phyloP scores from a whole-genome alignment of 2,329 filamentous ascomycete species.

The Penicillium sp. region DNA sequence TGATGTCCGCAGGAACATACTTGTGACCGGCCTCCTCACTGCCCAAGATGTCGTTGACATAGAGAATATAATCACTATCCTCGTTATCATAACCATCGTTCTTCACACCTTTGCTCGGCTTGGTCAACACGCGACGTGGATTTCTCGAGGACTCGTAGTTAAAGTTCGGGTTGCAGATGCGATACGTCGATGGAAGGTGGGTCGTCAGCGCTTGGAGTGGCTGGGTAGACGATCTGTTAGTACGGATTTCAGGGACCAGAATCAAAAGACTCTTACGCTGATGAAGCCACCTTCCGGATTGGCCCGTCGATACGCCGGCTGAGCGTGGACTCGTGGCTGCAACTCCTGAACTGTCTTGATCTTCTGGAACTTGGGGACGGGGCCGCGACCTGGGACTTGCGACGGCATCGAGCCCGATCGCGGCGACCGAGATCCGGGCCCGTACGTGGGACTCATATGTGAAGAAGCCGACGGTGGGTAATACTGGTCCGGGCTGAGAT shows the following conservation, averaged over 20 bases:
- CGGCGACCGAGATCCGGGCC: conserved; percentile 54
- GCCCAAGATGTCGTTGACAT: conserved; percentile 97
- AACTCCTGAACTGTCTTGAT: conserved; percentile 72
- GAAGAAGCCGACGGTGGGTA: conserved; percentile 72
- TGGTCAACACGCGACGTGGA: conserved; percentile 90
- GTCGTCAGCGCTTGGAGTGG: conserved; percentile 93
- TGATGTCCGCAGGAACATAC: conserved; percentile 51
- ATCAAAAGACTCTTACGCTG: conserved; percentile 64
- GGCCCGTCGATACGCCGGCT: conserved; percentile 88
- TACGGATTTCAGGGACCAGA: not conserved
- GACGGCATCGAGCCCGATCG: conserved; percentile 47
- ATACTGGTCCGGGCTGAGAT: conserved; percentile 66
- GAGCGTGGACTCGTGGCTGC: conserved; percentile 77
- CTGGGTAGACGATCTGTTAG: conserved; percentile 48
- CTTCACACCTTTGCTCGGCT: conserved; percentile 97
- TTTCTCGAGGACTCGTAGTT: conserved; percentile 99
- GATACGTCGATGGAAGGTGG: conserved; percentile 91
- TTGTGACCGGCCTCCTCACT: conserved; percentile 98
- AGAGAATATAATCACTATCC: conserved; percentile 98
- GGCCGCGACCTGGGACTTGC: conserved; percentile 55
- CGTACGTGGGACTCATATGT: conserved; percentile 68
- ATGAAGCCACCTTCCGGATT: conserved; percentile 98
- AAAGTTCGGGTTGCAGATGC: conserved; percentile 96
- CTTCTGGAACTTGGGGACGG: conserved; percentile 86
- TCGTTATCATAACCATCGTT: conserved; percentile 99